A percentile compares a stretch with the other conserved stretches of the same genome.
phyloP scores from a whole-genome alignment of 768 basidiomycete genomes.

The Pholiota microspora region DNA sequence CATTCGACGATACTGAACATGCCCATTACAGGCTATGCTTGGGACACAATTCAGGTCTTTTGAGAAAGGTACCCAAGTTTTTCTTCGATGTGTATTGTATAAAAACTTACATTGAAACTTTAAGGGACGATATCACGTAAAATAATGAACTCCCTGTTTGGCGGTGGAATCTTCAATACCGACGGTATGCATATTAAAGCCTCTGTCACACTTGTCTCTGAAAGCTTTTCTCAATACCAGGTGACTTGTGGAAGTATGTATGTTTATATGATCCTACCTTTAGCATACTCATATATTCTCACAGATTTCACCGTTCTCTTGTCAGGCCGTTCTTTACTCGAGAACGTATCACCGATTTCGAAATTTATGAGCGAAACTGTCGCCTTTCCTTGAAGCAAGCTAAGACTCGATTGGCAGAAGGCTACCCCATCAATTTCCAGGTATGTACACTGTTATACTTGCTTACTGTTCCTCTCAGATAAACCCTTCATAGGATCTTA shows the following conservation, averaged over 20 bases:
- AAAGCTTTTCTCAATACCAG: slow-evolving; percentile 17
- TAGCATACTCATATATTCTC: neutral
- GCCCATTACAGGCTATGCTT: slow-evolving; percentile 34
- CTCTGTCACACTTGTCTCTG: slow-evolving; percentile 19
- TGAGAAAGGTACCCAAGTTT: no score
- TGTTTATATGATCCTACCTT: neutral
- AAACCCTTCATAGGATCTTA: slow-evolving; percentile 31
- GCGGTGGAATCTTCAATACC: slow-evolving; percentile 59
- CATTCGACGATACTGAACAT: neutral
- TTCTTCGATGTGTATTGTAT: no score
- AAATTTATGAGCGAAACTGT: slow-evolving; percentile 57
- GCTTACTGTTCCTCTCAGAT: no score
- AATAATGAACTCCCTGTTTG: slow-evolving; percentile 40
- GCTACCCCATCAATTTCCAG: slow-evolving; percentile 58
- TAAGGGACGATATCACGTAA: slow-evolving; percentile 25
- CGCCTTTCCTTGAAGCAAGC: slow-evolving; percentile 43
- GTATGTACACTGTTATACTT: slow-evolving; percentile 23
- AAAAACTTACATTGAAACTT: no score
- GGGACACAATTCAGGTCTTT: slow-evolving; percentile 47
- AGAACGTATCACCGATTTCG: slow-evolving; percentile 59
- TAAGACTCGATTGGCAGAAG: slow-evolving; percentile 40
- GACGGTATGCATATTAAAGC: slow-evolving; percentile 39
- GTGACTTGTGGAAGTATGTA: slow-evolving; percentile 66
- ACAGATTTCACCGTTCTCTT: slow-evolving; percentile 59
- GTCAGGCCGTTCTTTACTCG: slow-evolving; percentile 67